phyloP scores from a whole-genome alignment of 2,329 filamentous ascomycete genomes.

The Fusarium sp. region DNA sequence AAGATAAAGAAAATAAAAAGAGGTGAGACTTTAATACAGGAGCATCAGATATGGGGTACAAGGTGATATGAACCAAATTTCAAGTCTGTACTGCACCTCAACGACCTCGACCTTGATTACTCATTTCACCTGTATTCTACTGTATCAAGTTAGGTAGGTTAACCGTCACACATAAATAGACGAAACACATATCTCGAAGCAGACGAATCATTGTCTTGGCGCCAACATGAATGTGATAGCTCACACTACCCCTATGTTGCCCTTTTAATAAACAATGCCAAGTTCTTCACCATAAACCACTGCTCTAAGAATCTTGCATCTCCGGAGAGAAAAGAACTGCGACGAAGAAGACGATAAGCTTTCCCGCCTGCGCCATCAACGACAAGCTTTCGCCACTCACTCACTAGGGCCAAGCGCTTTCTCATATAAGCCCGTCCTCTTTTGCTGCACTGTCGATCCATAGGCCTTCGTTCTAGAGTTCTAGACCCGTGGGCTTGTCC shows the following conservation, averaged over 20 bases:
- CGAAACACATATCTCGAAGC: constrained; percentile 12
- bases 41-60: constrained; percentile 6
- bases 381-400: constrained; percentile 37
- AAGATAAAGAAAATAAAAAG: background rate
- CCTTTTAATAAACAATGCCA: background rate
- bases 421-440: background rate
- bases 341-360: constrained; percentile 24
- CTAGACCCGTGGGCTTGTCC: constrained; percentile 22
- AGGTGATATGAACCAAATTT: background rate
- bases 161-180: background rate
- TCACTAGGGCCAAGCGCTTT: constrained; percentile 1
- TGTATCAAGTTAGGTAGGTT: background rate
- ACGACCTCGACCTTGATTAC: constrained; percentile 18
- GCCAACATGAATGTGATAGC: background rate
- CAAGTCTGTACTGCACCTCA: background rate
- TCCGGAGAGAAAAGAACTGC: background rate
- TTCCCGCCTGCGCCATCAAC: constrained; percentile 28
- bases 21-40: constrained; percentile 3
- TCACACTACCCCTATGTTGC: background rate
- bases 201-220: constrained; percentile 13
- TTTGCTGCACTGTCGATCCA: constrained; percentile 1
- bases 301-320: background rate
- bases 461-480: constrained; percentile 10
- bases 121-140: constrained; percentile 3
- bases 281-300: background rate